Base-by-base conservation (phyloP, 768 basidiomycete genomes). In the Russula lepida region DNA sequence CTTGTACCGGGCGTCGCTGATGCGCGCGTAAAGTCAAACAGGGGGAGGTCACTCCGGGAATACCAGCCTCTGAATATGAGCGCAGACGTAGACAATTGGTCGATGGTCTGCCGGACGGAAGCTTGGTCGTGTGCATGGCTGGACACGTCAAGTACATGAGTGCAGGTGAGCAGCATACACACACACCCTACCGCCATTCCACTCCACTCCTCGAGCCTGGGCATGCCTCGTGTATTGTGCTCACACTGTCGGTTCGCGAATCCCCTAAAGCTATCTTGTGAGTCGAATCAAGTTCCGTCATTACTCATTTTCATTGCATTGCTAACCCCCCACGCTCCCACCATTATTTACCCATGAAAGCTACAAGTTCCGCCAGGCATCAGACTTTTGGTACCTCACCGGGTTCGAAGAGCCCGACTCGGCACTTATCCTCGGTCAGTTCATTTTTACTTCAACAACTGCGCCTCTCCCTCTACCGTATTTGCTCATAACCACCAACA, bases 381-480 rank as follows among this genome's bases (percentile, higher is more conserved):
- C 90, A 39, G 87, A 95, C 73, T 91, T 95, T 71, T 92, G 88
- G 88, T 98, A 99, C 72, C 77, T 99, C 15, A 97, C 97, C 0
- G 97, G 97, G 12, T 97, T 97, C 68, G 84, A 92, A 59, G 95
- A 98, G 70, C 91, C 94, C 1, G 88, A 95, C 58, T 83, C 95
- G 19, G 94, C 91, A 0, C 76, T 98, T 46, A 78, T 98, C 41
- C 78, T 99, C 49, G 85, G 92, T 90, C 53, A 39, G 77, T 59
- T 50, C 21, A n/a, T 61, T 33, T 33, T 7, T 30, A 17, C 6
- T 9, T 27, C 4, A 15, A n/a, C n/a, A n/a, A n/a, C n/a, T n/a
- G n/a, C n/a, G n/a, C n/a, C n/a, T n/a, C 12, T 7, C 54, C 35
- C 25, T 30, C 28, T 54, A 13, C 28, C 19, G 39, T 33, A 35